These are phyloP conservation scores for Sonneratia caseolaris DNA, from an alignment of 345 rosid species.

Conservation along the genomic window DNA sequence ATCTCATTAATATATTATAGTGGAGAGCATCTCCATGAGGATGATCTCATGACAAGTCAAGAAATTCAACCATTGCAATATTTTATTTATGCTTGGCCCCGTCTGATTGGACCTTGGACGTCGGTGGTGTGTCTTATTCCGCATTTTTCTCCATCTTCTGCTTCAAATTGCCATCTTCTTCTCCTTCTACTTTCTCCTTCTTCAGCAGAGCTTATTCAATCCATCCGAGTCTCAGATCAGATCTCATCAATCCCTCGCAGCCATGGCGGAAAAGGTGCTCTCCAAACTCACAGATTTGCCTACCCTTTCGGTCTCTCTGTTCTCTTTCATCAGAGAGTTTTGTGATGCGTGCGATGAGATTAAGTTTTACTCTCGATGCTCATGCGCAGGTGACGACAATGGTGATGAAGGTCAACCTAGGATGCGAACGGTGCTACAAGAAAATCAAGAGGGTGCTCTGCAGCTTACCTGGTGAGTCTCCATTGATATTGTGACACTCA, in stretches of 20 bases:
- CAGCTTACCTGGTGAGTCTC: constrained; percentile 25
- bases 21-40: not conserved
- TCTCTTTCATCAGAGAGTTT: too few species aligned
- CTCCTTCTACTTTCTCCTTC: not conserved
- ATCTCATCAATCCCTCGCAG: not conserved
- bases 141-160: not conserved
- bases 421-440: constrained; percentile 26
- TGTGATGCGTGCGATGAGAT: constrained; percentile 10
- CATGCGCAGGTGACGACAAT: constrained; percentile 18
- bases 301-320: not conserved
- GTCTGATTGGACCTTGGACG: not conserved
- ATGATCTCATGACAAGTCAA: not conserved
- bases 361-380: not conserved
- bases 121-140: not conserved
- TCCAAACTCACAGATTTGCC: too few species aligned
- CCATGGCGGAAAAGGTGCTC: not conserved
- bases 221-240: not conserved
- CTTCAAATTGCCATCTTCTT: not conserved
- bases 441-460: constrained; percentile 31
- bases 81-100: not conserved
- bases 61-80: not conserved
- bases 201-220: not conserved
- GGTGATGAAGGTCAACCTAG: constrained; percentile 29
- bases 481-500: not conserved
- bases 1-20: too few species aligned